Percentiles rank a stretch among this genome's conserved stretches.
Conservation (phyloP, 768 basidiomycete species). For the Hygrocybe coccinea region DNA sequence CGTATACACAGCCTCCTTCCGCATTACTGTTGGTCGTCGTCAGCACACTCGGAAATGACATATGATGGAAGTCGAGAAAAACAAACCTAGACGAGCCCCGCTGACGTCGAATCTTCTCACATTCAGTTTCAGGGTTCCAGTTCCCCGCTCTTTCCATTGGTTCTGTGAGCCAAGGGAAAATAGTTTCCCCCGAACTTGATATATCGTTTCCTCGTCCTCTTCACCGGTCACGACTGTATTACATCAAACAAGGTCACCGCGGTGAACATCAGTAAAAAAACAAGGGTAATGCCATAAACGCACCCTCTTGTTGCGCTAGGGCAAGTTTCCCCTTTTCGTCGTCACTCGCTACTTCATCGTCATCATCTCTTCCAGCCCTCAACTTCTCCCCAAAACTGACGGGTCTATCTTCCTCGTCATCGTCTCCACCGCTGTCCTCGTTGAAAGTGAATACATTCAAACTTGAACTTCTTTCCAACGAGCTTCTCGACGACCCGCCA, state of each 20-base stretch:
- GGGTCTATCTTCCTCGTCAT: slow-evolving; percentile 41
- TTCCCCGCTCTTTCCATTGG: slow-evolving; percentile 78
- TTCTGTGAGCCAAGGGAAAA: slow-evolving; percentile 53
- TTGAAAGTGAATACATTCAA: slow-evolving; percentile 34
- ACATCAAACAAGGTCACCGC: neutral
- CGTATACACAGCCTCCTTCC: slow-evolving; percentile 78
- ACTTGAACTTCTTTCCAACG: slow-evolving; percentile 37
- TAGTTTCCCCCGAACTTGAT: slow-evolving; percentile 74
- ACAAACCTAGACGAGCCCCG: slow-evolving; percentile 40
- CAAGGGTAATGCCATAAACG: slow-evolving; percentile 17
- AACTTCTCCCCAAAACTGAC: slow-evolving; percentile 61
- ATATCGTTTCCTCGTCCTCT: slow-evolving; percentile 74
- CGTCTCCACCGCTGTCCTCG: slow-evolving; percentile 45
- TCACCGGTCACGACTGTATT: slow-evolving; percentile 67
- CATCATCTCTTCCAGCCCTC: slow-evolving; percentile 57
- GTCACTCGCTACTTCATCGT: slow-evolving; percentile 45
- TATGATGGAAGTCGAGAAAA: neutral
- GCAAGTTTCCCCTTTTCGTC: slow-evolving; percentile 47
- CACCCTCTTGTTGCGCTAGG: slow-evolving; percentile 67
- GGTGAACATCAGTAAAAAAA: neutral
- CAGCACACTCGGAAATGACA: neutral
- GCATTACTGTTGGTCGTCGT: slow-evolving; percentile 54
- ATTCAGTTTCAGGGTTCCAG: slow-evolving; percentile 66
- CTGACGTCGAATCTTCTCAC: slow-evolving; percentile 57
- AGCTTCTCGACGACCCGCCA: slow-evolving; percentile 38